Evolutionary conservation across 768 basidiomycete species (phyloP), one percentile per base, ranked within the genome.

Genomic region (Mycena latifolia): DNA sequence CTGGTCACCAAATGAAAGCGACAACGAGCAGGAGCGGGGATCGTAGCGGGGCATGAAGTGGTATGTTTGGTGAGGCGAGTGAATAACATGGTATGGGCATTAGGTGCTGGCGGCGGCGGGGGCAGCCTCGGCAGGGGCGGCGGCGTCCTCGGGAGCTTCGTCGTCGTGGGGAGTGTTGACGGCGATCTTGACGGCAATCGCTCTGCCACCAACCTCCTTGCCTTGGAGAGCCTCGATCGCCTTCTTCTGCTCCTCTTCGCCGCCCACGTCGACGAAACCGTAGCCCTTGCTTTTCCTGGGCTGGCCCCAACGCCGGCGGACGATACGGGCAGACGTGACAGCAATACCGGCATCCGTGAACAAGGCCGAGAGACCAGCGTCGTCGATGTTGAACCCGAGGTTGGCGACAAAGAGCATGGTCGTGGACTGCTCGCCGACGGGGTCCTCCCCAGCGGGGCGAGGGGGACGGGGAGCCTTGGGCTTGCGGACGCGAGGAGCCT

Each of bases 351-450:
- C 93, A 69, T 94, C 92, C 55, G 89, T 92, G 85, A 99, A 99
- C 72, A 98, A 84, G 48, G 88, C 81, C 28, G 86, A 76, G 70
- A 99, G 90, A 57, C 86, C 90, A 31, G 84, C 91, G 75, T 99
- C 96, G 63, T 94, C 93, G 69, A 98, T 88, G 77, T 81, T 90
- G 88, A 98, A 99, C 48, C 95, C 94, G 66, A 99, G 94, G 84
- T 99, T 99, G 82, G 96, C 97, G 72, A 98, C 96, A 74, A 98
- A 98, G 71, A 98, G 85, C 81, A 94, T 89, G 62, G 86, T 92
- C 84, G 92, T 92, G 76, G 94, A 95, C 31, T 91, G 94, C 77
- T 95, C 94, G 73, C 95, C 95, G 58, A 81, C 84, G 29, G 95
- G 95, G 65, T 93, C 92, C 78, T 95, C 91, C 57, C 93, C 94